These are phyloP conservation scores for Colletotrichum cuscutae DNA, from an alignment of 2,329 filamentous ascomycete genomes.

Conservation along the genomic window DNA sequence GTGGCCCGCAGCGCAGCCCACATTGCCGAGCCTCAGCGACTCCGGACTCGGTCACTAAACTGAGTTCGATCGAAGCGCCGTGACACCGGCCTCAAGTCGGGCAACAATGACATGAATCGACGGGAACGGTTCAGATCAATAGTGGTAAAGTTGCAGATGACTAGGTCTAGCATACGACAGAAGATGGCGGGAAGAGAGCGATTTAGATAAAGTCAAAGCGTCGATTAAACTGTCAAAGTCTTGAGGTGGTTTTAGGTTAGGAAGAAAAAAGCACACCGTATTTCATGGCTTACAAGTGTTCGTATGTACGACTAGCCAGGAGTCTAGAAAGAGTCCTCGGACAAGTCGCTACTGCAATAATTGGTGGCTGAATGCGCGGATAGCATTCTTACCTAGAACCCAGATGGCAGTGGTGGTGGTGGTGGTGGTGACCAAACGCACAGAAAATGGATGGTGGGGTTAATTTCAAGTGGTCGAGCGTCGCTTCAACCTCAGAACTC, in stretches of 20 bases:
- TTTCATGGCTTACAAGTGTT: background rate
- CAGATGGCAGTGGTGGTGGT: background rate
- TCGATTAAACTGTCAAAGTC: background rate
- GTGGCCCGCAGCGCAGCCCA: constrained; percentile 19
- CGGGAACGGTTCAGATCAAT: background rate
- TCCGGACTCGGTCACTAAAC: constrained; percentile 26
- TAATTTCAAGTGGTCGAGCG: background rate
- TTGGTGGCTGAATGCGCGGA: background rate
- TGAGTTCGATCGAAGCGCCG: background rate
- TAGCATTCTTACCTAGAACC: background rate
- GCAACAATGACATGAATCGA: background rate
- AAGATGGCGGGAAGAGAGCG: background rate
- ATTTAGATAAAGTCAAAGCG: background rate
- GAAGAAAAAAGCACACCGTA: background rate
- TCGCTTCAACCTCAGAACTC: constrained; percentile 2
- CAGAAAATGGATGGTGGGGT: background rate
- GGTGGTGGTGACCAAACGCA: background rate
- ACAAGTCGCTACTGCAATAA: background rate
- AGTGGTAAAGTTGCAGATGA: background rate
- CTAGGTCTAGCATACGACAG: background rate
- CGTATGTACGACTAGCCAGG: background rate
- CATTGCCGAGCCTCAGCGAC: constrained; percentile 17
- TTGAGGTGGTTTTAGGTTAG: background rate
- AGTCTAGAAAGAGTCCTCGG: background rate
- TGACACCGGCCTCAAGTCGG: background rate